Conservation (phyloP, 495 filamentous ascomycete species). For the Annulohypoxylon bovei region DNA sequence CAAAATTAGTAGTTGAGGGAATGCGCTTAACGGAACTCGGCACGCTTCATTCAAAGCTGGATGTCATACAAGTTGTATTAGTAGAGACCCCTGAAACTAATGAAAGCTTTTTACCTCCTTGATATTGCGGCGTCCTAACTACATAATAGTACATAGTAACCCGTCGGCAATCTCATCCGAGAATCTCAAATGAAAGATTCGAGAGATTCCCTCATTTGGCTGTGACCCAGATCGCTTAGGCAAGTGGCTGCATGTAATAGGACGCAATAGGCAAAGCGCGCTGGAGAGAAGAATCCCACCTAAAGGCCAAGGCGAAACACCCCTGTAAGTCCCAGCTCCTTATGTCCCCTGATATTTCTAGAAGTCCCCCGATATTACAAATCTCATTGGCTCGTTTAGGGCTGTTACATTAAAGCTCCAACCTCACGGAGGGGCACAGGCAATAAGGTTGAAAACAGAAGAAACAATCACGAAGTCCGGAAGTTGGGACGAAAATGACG, state of each 20-base stretch:
- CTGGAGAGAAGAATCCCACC: conserved; percentile 16
- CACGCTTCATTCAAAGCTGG: neutral
- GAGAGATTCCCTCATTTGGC: conserved; percentile 7
- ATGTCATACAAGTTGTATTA: conserved; percentile 5
- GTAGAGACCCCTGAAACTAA: conserved; percentile 28
- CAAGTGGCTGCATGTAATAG: conserved; percentile 5
- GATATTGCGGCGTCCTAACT: too few species aligned
- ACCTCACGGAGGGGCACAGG: conserved; percentile 6
- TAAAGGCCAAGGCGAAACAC: conserved; percentile 16
- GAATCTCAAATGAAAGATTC: conserved; percentile 15
- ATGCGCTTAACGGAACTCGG: neutral
- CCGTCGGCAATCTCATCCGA: conserved; percentile 35
- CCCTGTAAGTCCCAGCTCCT: conserved; percentile 15
- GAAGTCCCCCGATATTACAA: conserved; percentile 19
- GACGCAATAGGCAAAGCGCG: conserved; percentile 8
- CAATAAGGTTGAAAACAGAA: conserved; percentile 39
- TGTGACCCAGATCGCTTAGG: conserved; percentile 26
- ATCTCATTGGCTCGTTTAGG: conserved; percentile 10
- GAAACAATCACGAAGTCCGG: conserved; percentile 24
- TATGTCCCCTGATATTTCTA: conserved; percentile 31
- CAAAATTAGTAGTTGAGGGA: neutral
- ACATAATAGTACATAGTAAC: too few species aligned
- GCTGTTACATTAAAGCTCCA: conserved; percentile 21
- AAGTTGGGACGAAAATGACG: conserved; percentile 41
- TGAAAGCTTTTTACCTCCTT: neutral